Evolutionary conservation across 371 early-diverging fungal species (phyloP), one percentile per base, ranked within the genome.

Genomic region (Zancudomyces culisetae): DNA sequence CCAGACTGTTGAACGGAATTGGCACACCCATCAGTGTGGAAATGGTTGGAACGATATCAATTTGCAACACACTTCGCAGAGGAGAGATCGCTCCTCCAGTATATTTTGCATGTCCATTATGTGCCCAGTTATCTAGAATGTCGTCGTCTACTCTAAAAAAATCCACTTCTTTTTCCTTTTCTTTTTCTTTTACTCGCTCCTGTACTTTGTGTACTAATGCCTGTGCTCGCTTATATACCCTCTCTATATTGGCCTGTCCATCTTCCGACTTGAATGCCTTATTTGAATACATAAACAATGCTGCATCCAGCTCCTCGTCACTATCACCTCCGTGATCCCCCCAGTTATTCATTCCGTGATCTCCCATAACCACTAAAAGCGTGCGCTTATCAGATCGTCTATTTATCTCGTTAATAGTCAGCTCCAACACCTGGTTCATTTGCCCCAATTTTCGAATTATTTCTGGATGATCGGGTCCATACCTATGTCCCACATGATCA

Each of bases 281-380:
- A 20, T 21, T 51, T 42, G 51, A 43, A 66, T 90, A 85, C 6
- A 90, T 45, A 59, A 90, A 86, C 50, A 94, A 57, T 2, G 74
- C 40, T 3, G 47, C 27, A 23, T 71, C 67, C 21, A 76, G 62
- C 55, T 87, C 87, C 22, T 68, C 56, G 49, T 64, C 63, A 43
- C 77, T 74, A 52, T 75, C 77, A 19, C 86, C 84, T 23, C 87
- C 89, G 57, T 88, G 89, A 53, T 81, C 80, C 20, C 85, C 83
- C 51, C 89, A 80, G 56, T 86, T 79, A 61, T 93, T 97, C 89
- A 98, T 95, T 0, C 98, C 99, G 65, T 99, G 99, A 70, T 99
- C 99, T 29, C 98, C 97, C 51, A 93, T 77, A 12, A 98, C 68
- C n/a, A 97, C 76, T 45, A 98, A 72, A 26, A 96, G 62, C 1